Conservation (phyloP, 2,329 filamentous ascomycete species). For the Fusarium heterosporum region DNA sequence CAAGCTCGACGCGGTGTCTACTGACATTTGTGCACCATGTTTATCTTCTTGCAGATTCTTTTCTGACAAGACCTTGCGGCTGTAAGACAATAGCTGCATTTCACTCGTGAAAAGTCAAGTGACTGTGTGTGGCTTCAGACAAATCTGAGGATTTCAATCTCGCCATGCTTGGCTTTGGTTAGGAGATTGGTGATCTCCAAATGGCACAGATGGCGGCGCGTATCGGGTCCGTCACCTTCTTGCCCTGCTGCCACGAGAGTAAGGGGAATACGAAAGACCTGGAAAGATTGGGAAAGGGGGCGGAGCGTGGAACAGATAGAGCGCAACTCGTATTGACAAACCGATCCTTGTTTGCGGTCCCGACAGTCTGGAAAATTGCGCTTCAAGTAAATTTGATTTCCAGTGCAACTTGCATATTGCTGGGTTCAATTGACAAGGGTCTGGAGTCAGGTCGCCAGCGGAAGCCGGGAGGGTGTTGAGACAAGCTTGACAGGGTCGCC, state of each 20-base stretch:
- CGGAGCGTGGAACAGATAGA: constrained; percentile 36
- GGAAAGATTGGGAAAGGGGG: constrained; percentile 30
- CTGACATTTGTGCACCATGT: neutral
- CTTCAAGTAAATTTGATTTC: constrained; percentile 48
- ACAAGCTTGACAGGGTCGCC: constrained; percentile 41
- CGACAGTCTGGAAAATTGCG: constrained; percentile 55
- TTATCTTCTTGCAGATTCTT: neutral
- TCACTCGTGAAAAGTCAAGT: constrained; percentile 40
- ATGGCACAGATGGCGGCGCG: constrained; percentile 18
- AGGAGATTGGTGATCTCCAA: constrained; percentile 42
- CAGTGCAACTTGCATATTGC: constrained; percentile 44
- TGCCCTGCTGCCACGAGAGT: constrained; percentile 27
- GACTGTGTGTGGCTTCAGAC: constrained; percentile 34
- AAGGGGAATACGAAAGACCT: constrained; percentile 24
- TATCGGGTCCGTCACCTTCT: neutral
- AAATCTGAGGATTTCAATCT: constrained; percentile 30
- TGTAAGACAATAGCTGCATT: neutral
- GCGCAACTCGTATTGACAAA: constrained; percentile 42
- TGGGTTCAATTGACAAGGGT: constrained; percentile 36
- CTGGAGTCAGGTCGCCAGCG: constrained; percentile 31
- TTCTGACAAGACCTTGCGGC: neutral
- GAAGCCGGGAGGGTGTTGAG: constrained; percentile 40
- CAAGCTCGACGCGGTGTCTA: neutral
- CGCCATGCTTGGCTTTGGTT: constrained; percentile 37
- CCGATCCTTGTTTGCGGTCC: constrained; percentile 46